Evolutionary conservation across 768 basidiomycete genomes (phyloP).

Genomic region (Xerocomus spinulosus): DNA sequence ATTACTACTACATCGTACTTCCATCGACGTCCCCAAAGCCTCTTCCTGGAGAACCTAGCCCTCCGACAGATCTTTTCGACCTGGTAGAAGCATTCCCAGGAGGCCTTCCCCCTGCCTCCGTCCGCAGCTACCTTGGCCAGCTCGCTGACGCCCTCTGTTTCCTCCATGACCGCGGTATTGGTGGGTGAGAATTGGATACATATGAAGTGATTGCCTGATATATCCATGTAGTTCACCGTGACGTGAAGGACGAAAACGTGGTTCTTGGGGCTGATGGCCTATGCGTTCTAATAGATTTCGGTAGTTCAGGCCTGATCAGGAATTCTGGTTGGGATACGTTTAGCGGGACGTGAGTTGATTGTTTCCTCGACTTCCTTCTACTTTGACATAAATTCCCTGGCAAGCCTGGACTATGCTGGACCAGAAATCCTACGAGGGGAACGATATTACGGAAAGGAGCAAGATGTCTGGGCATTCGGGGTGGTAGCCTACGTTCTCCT

Average conservation of each 20-base stretch:
- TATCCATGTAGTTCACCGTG: slow-evolving; percentile 71
- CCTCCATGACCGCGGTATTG: slow-evolving; percentile 87
- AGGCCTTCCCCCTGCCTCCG: slow-evolving; percentile 69
- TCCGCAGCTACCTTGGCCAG: slow-evolving; percentile 87
- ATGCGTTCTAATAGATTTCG: slow-evolving; percentile 95
- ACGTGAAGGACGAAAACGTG: slow-evolving; percentile 97
- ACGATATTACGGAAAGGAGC: slow-evolving; percentile 91
- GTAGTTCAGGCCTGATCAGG: slow-evolving; percentile 82
- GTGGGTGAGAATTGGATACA: slow-evolving; percentile 42
- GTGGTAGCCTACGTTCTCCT: slow-evolving; percentile 95
- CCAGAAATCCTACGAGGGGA: slow-evolving; percentile 96
- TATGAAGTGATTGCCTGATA: slow-evolving; percentile 9
- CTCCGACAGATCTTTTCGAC: slow-evolving; percentile 88
- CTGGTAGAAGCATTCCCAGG: slow-evolving; percentile 86
- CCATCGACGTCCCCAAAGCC: slow-evolving; percentile 68
- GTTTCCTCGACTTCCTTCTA: background rate
- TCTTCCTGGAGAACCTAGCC: slow-evolving; percentile 45
- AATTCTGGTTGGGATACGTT: slow-evolving; percentile 88
- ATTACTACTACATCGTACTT: slow-evolving; percentile 93
- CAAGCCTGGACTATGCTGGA: slow-evolving; percentile 87
- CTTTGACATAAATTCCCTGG: slow-evolving; percentile 10
- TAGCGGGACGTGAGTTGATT: slow-evolving; percentile 76
- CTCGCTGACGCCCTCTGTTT: slow-evolving; percentile 89
- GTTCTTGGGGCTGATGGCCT: slow-evolving; percentile 75
- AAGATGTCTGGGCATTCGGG: slow-evolving; percentile 98